These are phyloP conservation scores for Dipteronia dyeriana DNA, from an alignment of 345 rosid genomes.

Conservation along the genomic window DNA sequence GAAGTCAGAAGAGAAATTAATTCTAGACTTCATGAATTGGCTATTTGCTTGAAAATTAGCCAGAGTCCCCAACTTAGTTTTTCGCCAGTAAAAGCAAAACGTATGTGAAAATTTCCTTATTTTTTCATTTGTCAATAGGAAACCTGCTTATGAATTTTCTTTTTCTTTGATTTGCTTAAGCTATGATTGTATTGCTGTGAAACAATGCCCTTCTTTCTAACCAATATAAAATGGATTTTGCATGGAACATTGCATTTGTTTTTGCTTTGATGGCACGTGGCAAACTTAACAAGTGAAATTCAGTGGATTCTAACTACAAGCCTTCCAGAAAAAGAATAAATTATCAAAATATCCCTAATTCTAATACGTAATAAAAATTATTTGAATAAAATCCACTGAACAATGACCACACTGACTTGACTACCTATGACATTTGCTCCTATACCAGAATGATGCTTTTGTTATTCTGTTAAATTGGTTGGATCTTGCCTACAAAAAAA, in stretches of 20 bases:
- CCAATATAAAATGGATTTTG: constrained; percentile 4
- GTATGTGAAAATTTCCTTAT: constrained; percentile 30
- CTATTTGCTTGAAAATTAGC: constrained; percentile 47
- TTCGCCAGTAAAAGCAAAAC: constrained; percentile 44
- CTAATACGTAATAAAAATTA: not conserved
- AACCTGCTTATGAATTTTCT: not conserved
- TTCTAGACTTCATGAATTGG: constrained; percentile 57
- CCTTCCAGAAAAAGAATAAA: not conserved
- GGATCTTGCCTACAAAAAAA: not conserved
- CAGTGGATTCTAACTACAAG: not conserved
- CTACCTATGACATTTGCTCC: not conserved
- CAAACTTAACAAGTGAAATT: not conserved
- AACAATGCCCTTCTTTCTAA: not conserved
- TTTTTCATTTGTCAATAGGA: not conserved
- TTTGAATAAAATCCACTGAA: not conserved
- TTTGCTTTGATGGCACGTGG: not conserved
- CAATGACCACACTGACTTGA: not conserved
- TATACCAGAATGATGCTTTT: not conserved
- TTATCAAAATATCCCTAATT: not conserved
- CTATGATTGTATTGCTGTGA: not conserved
- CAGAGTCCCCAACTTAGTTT: constrained; percentile 40
- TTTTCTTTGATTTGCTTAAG: not conserved
- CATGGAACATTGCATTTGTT: not conserved
- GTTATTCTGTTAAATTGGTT: not conserved
- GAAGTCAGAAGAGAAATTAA: constrained; percentile 60